A percentile compares a stretch with the other conserved stretches of the same genome.
These are phyloP conservation scores for Bjerkandera adusta DNA, from an alignment of 1,284 basidiomycete species.

Conservation along the genomic window DNA sequence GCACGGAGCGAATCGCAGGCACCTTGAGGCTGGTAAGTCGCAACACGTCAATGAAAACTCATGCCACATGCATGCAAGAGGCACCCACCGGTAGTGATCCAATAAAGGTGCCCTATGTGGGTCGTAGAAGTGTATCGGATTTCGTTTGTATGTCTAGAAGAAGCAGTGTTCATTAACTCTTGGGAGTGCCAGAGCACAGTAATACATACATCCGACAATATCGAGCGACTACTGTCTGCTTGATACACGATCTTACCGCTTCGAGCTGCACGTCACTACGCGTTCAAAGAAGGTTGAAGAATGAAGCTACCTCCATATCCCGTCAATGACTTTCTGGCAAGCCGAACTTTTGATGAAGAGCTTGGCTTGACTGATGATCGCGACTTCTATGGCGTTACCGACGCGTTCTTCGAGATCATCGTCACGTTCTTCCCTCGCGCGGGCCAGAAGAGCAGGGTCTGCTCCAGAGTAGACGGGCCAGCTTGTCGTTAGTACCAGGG, in stretches of 20 bases:
- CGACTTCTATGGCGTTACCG: conserved; percentile 90
- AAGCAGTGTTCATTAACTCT: conserved; percentile 2
- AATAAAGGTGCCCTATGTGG: conserved; percentile 89
- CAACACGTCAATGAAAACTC: conserved; percentile 1
- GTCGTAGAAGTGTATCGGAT: conserved; percentile 91
- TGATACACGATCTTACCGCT: conserved; percentile 90
- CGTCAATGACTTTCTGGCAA: conserved; percentile 85
- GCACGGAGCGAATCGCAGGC: conserved; percentile 83
- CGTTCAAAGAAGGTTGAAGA: neutral
- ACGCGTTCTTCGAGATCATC: conserved; percentile 75
- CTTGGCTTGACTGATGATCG: conserved; percentile 82
- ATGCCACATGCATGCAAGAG: neutral
- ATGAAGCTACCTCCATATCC: conserved; percentile 65
- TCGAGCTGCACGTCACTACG: conserved; percentile 5
- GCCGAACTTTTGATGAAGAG: conserved; percentile 84
- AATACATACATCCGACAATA: conserved; percentile 78
- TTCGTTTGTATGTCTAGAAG: conserved; percentile 87
- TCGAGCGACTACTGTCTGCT: conserved; percentile 80
- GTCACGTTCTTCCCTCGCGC: conserved; percentile 70
- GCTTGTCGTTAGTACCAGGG: conserved; percentile 78
- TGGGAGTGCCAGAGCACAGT: conserved; percentile 1
- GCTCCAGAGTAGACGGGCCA: conserved; percentile 89
- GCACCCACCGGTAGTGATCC: conserved; percentile 84
- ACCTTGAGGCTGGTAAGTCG: conserved; percentile 74
- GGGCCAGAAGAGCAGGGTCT: conserved; percentile 57